A percentile compares a stretch with the other conserved stretches of the same genome.
These are phyloP conservation scores for Tuber calosporum DNA, from an alignment of 495 filamentous ascomycete genomes.

Conservation along the genomic window DNA sequence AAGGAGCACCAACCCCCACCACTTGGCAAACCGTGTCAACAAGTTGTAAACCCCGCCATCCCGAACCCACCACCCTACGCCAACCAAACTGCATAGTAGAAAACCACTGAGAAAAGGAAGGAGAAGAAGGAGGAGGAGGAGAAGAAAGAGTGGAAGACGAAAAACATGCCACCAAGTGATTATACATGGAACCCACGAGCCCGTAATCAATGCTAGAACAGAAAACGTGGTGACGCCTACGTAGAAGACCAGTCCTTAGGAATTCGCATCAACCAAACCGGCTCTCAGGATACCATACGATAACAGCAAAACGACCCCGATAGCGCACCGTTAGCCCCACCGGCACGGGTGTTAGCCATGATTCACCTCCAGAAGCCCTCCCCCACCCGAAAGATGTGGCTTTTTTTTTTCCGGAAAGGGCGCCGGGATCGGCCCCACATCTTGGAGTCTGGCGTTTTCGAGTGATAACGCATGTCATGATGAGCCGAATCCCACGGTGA, in stretches of 20 bases:
- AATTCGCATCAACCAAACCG: not conserved
- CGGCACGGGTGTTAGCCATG: too few species aligned
- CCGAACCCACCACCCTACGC: not conserved
- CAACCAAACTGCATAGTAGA: not conserved
- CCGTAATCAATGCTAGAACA: not conserved
- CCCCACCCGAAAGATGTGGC: not conserved
- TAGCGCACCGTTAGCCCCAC: too few species aligned
- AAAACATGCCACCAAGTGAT: not conserved
- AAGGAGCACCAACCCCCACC: not conserved
- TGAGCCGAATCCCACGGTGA: too few species aligned
- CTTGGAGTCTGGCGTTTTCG: not conserved
- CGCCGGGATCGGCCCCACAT: not conserved
- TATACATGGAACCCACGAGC: not conserved
- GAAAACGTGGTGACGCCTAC: not conserved
- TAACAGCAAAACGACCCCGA: not conserved
- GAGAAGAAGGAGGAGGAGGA: not conserved
- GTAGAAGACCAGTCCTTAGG: not conserved
- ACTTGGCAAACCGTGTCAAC: not conserved
- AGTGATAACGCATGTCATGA: not conserved
- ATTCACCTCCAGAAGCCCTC: not conserved
- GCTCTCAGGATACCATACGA: too few species aligned
- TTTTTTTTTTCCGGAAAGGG: not conserved
- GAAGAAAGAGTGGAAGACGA: not conserved
- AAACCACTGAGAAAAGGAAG: too few species aligned
- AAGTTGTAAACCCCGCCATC: not conserved